Conservation (phyloP, 441 rosid species). For the Corymbia citriodora region DNA sequence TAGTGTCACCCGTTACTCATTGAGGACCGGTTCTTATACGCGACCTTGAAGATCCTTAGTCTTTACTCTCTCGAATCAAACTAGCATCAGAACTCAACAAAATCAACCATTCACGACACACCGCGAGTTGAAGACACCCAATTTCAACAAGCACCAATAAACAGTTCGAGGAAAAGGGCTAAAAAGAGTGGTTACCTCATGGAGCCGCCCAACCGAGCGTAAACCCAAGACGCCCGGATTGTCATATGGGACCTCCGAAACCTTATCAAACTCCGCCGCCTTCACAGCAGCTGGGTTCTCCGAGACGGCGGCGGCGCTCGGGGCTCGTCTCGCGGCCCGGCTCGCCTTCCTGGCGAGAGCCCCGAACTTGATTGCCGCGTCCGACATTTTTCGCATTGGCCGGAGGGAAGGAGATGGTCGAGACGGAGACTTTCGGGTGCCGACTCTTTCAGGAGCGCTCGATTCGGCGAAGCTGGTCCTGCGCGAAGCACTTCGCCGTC, state of each 20-base stretch:
- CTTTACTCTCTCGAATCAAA: neutral
- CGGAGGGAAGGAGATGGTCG: neutral
- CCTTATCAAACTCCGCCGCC: neutral
- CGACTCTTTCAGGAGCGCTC: neutral
- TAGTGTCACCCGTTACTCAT: neutral
- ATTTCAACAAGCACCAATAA: neutral
- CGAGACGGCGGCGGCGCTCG: neutral
- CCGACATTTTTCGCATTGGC: neutral
- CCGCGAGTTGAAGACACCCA: neutral
- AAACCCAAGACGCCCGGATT: neutral
- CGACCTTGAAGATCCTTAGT: neutral
- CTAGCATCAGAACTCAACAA: neutral
- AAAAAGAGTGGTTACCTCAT: neutral
- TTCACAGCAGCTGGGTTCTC: neutral
- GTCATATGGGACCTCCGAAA: neutral
- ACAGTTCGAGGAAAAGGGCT: neutral
- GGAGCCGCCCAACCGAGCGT: neutral
- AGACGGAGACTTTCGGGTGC: neutral
- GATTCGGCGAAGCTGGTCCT: neutral
- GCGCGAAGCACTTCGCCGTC: neutral
- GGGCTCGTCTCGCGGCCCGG: neutral
- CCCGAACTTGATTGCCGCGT: neutral
- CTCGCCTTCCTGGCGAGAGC: neutral
- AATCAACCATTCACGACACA: neutral
- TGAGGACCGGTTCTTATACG: neutral